Base-by-base conservation (phyloP, 257 asterid species). In the Ilex aquifolium region DNA sequence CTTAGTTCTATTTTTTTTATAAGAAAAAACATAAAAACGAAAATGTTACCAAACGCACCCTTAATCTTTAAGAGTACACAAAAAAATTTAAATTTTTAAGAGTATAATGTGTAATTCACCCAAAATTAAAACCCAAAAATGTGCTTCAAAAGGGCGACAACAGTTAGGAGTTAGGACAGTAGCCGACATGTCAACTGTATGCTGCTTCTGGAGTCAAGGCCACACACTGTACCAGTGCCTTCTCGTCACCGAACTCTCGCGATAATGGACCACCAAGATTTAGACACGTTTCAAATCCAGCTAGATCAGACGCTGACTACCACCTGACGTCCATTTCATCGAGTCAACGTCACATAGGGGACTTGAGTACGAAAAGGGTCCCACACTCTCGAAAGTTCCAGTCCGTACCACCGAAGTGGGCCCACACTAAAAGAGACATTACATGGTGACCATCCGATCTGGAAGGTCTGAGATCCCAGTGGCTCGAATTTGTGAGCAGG, bases 401-500 rank as follows among this genome's bases (percentile, higher is more conserved):
- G 57, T 61, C 69, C 69, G 53, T 39, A 62, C 64, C 76, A 63
- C 82, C 79, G 79, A 73, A 76, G 32, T 27, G 10, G 57, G 69
- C 56, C 32, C 71, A 52, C 32, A 2, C 32, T 55, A 55, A 59
- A 29, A 32, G 27, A 61, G 80, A 74, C 67, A 51, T 58, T 70
- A 71, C 72, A 39, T 70, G 13, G 12, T 54, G 68, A 60, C 81
- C 83, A 76, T 76, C 44, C 7, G 82, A 81, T 81, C 85, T 64
- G 69, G 80, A 82, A 79, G 10, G 48, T 69, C 13, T 57, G 64
- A 64, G 80, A 58, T 59, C 53, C 21, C 0, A 27, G 13, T 13
- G 60, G 61, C 65, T 17, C 58, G 1, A 27, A 56, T 60, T n/a
- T 27, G 13, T 70, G 46, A 31, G 71, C 71, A 66, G 75, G 71